A percentile compares a stretch with the other conserved stretches of the same genome.
These are phyloP conservation scores for Pyrenochaeta sp. DNA, from an alignment of 2,329 filamentous ascomycete genomes.

Conservation along the genomic window DNA sequence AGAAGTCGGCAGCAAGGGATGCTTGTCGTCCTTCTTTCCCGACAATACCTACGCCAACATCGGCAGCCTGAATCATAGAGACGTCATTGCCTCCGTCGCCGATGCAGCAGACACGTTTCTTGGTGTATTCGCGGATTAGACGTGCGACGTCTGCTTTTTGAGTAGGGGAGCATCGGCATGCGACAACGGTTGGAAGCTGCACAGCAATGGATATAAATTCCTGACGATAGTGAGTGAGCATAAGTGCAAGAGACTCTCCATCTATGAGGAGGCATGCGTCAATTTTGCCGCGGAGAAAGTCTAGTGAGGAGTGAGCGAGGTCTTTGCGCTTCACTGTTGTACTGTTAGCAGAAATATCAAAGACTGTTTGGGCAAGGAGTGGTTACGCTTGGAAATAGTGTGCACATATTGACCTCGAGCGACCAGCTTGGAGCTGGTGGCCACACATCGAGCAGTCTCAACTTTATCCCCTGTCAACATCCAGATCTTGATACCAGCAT, in stretches of 20 bases:
- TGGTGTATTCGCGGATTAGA: slow-evolving; percentile 89
- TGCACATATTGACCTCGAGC: slow-evolving; percentile 95
- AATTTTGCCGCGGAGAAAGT: slow-evolving; percentile 84
- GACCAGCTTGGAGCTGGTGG: slow-evolving; percentile 92
- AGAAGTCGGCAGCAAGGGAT: slow-evolving; percentile 94
- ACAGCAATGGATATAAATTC: slow-evolving; percentile 92
- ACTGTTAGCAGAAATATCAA: slow-evolving; percentile 1
- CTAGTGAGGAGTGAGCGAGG: slow-evolving; percentile 84
- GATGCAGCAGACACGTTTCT: slow-evolving; percentile 96
- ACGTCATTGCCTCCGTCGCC: slow-evolving; percentile 98
- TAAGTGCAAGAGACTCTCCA: slow-evolving; percentile 85
- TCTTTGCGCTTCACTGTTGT: slow-evolving; percentile 75
- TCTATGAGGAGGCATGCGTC: slow-evolving; percentile 93
- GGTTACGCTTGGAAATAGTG: slow-evolving; percentile 77
- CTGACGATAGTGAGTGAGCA: slow-evolving; percentile 81
- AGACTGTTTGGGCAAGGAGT: not conserved
- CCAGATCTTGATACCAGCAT: slow-evolving; percentile 99
- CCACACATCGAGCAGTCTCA: slow-evolving; percentile 95
- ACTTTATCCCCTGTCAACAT: slow-evolving; percentile 99
- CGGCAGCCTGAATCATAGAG: slow-evolving; percentile 98
- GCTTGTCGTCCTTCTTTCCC: slow-evolving; percentile 97
- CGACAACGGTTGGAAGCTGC: slow-evolving; percentile 87
- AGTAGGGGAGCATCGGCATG: slow-evolving; percentile 94
- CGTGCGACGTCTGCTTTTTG: slow-evolving; percentile 95
- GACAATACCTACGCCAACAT: slow-evolving; percentile 97